Percentiles rank a stretch among this genome's conserved stretches.
Evolutionary conservation across 2,329 filamentous ascomycete species (phyloP).

Genomic region (Bisporella sp.): DNA sequence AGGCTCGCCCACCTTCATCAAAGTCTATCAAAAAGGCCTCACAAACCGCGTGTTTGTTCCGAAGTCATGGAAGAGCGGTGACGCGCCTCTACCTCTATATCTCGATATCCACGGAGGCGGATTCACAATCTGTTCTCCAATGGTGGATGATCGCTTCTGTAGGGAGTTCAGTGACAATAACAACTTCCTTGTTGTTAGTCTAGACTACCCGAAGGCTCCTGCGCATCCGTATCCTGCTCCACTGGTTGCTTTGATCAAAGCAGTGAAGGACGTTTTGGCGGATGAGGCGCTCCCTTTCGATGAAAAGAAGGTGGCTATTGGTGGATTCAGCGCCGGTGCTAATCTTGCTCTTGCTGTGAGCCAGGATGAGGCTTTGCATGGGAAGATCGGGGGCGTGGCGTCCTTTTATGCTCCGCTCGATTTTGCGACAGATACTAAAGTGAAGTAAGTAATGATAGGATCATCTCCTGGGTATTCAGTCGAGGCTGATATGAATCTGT

Average conservation of each 20-base stretch:
- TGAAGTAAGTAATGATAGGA: neutral
- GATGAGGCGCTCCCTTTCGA: slow-evolving; percentile 41
- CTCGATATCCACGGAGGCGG: slow-evolving; percentile 47
- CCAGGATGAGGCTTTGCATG: slow-evolving; percentile 31
- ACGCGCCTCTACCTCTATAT: slow-evolving; percentile 33
- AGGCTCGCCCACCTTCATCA: slow-evolving; percentile 13
- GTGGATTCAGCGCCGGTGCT: slow-evolving; percentile 45
- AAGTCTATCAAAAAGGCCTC: slow-evolving; percentile 22
- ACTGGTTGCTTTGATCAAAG: slow-evolving; percentile 38
- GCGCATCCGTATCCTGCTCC: slow-evolving; percentile 35
- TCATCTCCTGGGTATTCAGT: neutral
- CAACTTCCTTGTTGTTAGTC: slow-evolving; percentile 36
- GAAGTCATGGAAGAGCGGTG: slow-evolving; percentile 25
- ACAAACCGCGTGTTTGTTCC: slow-evolving; percentile 35
- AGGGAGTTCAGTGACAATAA: slow-evolving; percentile 33
- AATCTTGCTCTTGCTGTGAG: slow-evolving; percentile 38
- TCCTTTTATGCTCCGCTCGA: slow-evolving; percentile 40
- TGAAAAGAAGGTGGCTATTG: slow-evolving; percentile 32
- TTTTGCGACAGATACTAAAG: slow-evolving; percentile 15
- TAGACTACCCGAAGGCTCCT: slow-evolving; percentile 44
- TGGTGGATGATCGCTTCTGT: slow-evolving; percentile 41
- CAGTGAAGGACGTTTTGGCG: slow-evolving; percentile 34
- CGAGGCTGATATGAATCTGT: neutral
- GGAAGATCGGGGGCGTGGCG: slow-evolving; percentile 30
- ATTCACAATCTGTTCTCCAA: slow-evolving; percentile 36